Base-by-base conservation (phyloP, 441 rosid species). In the Bruguiera hainesii region DNA sequence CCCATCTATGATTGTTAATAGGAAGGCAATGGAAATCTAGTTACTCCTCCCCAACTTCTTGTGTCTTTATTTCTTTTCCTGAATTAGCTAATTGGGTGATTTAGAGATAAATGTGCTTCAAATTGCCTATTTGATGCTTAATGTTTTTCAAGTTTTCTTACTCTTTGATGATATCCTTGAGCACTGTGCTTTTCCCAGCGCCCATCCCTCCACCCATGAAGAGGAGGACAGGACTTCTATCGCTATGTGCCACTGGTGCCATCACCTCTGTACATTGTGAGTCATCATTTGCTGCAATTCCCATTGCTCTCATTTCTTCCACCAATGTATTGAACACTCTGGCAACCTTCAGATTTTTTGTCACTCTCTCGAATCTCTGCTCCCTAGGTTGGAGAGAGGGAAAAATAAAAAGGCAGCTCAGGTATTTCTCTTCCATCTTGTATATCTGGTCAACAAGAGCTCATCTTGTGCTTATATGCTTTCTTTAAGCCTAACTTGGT, bases 191-290 rank as follows among this genome's bases (percentile, higher is more conserved):
- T 79, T 91, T 94, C 35, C 98, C 98, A 29, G 98, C 98, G 70
- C 98, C 98, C 97, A 94, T 94, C 18, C 98, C 98, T 51, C 97
- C 98, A 1, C 97, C 98, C 96, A 94, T 94, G 73, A 94, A 77
- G 42, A 91, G 93, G 67, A 94, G 86, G 71, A 94, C 97, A 0
- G 98, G 99, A 73, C 98, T 94, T 68, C 99, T 75, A 68, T 94
- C 86, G 28, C 90, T 70, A 75, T 85, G 97, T 48, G 97, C 97
- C 66, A 94, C 91, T 3, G 99, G 99, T 67, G 97, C 97, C 99
- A 94, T 89, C 56, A 94, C 96, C 70, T 94, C 97, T 18, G 97
- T 94, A 76, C 98, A 94, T 63, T 69, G 83, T 0, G 91, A 91
- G 75, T 94, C 98, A 79, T 91, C 97, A 23, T 26, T 75, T 0